Conservation (phyloP, 331 rosid species). For the Spiraea crenata region DNA sequence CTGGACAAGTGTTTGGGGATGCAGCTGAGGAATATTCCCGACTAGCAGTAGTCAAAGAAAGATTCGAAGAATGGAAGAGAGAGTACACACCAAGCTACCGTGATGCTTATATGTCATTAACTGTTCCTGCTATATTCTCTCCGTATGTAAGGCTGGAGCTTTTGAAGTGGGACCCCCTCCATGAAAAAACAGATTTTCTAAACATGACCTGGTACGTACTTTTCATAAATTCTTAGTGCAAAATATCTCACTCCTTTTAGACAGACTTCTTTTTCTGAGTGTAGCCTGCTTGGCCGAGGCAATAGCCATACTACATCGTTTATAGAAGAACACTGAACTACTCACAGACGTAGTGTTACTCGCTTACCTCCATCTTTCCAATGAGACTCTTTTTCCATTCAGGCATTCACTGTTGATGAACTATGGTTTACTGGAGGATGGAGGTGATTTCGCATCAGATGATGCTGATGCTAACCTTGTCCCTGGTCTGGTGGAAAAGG, state of each 20-base stretch:
- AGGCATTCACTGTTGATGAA: constrained; percentile 77
- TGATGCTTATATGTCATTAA: constrained; percentile 87
- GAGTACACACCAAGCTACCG: constrained; percentile 61
- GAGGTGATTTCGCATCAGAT: constrained; percentile 53
- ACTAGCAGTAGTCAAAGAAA: constrained; percentile 69
- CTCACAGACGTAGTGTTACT: constrained; percentile 13
- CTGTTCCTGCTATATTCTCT: constrained; percentile 83
- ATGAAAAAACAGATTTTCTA: constrained; percentile 66
- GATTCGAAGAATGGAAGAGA: constrained; percentile 87
- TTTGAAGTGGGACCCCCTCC: constrained; percentile 94
- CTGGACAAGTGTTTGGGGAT: constrained; percentile 80
- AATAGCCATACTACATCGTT: constrained; percentile 1
- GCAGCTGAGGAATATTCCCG: constrained; percentile 86
- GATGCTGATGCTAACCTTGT: constrained; percentile 89
- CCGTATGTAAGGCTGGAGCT: constrained; percentile 95
- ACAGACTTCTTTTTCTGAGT: constrained; percentile 8
- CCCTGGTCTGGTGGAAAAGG: constrained; percentile 86
- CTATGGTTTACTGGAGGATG: constrained; percentile 70
- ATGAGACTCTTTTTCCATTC: constrained; percentile 23
- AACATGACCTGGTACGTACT: constrained; percentile 76
- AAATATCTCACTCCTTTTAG: constrained; percentile 4
- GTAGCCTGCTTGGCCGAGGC: constrained; percentile 1
- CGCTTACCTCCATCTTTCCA: constrained; percentile 11
- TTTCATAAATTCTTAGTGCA: constrained; percentile 21
- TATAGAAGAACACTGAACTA: background rate